These are phyloP conservation scores for Lophiostoma macrostomum DNA, from an alignment of 495 filamentous ascomycete species.

Conservation along the genomic window DNA sequence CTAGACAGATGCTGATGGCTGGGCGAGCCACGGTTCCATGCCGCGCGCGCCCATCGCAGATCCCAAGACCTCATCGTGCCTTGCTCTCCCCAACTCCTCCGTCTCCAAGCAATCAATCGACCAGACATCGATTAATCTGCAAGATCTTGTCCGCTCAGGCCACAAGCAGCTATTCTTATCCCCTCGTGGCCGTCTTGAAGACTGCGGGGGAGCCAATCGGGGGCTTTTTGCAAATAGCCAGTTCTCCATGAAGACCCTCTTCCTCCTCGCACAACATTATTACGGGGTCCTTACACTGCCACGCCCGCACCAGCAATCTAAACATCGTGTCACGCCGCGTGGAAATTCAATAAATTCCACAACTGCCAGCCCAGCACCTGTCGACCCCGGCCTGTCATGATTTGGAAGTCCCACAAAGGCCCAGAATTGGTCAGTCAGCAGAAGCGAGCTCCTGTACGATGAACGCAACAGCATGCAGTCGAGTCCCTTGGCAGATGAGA, in stretches of 20 bases:
- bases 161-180: conserved; percentile 8
- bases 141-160: conserved; percentile 6
- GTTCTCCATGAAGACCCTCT: conserved; percentile 1
- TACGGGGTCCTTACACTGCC: conserved; percentile 1
- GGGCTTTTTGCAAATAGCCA: conserved; percentile 8
- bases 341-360: not conserved
- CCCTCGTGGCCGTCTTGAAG: conserved; percentile 17
- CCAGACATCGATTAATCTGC: conserved; percentile 4
- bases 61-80: not conserved
- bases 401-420: conserved; percentile 23
- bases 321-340: too few species aligned
- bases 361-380: not conserved
- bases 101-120: conserved; percentile 5
- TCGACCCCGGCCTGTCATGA: conserved; percentile 2
- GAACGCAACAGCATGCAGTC: too few species aligned
- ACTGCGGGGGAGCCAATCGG: conserved; percentile 11
- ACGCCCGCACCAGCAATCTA: conserved; percentile 2
- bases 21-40: too few species aligned
- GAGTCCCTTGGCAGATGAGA: too few species aligned
- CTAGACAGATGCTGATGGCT: not conserved
- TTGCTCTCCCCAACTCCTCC: conserved; percentile 8
- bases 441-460: too few species aligned
- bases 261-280: not conserved
- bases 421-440: too few species aligned
- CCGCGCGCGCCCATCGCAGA: too few species aligned